Evolutionary conservation across 176 grass and related monocot species (phyloP).

Genomic region (Tillandsia fasciculata): DNA sequence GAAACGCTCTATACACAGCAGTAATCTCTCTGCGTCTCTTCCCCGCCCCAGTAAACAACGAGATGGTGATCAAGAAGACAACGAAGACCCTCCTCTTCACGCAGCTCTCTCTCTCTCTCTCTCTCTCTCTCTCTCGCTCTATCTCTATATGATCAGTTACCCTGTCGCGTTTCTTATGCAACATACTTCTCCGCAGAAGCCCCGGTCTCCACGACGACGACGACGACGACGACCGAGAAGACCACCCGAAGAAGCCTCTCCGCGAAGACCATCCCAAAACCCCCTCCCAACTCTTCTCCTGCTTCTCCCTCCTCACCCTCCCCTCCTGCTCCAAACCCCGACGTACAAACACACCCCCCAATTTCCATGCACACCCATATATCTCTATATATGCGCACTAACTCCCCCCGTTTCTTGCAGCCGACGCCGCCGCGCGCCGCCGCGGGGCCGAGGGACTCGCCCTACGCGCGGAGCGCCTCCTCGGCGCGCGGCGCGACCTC

Average conservation of each 20-base stretch:
- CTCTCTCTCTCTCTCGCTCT: not conserved
- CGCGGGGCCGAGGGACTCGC: not conserved
- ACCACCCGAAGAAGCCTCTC: not conserved
- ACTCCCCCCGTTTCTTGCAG: not conserved
- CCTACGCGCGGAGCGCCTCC: conserved; percentile 3
- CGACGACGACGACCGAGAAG: not conserved
- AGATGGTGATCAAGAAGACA: conserved; percentile 2
- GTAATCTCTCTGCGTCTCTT: not conserved
- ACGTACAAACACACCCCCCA: not conserved
- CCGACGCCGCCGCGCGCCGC: not conserved
- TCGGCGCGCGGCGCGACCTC: not conserved
- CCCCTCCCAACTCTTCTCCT: not conserved
- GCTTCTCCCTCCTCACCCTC: conserved; percentile 6
- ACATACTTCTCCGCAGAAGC: not conserved
- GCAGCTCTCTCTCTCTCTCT: not conserved
- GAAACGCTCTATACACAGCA: no score
- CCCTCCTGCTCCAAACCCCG: not conserved
- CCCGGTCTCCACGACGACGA: not conserved
- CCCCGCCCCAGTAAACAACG: not conserved
- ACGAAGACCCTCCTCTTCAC: not conserved
- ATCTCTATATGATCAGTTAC: not conserved
- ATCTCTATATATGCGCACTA: not conserved
- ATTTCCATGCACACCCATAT: not conserved
- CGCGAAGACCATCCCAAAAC: not conserved
- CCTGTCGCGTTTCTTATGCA: not conserved